Percentiles rank a stretch among this genome's conserved stretches.
Evolutionary conservation across 257 asterid genomes (phyloP).

Genomic region (Fraxinus americana): DNA sequence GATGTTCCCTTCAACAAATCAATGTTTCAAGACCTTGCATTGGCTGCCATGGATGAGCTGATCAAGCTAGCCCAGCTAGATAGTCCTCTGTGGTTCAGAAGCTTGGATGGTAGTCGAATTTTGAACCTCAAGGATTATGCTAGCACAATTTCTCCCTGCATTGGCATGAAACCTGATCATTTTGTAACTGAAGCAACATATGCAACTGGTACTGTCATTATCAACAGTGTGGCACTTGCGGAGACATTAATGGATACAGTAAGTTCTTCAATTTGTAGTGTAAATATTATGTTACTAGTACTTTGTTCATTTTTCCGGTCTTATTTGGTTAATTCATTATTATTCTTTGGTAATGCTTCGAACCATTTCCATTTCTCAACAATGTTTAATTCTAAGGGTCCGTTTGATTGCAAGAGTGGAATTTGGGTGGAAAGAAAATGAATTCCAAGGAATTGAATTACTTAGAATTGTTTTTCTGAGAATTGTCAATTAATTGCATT

Average conservation of each 20-base stretch:
- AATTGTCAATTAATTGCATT: no score
- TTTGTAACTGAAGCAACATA: conserved; percentile 70
- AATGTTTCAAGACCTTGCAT: conserved; percentile 53
- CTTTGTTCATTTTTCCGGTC: not conserved
- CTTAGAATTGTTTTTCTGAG: no score
- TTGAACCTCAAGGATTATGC: conserved; percentile 71
- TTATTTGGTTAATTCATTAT: not conserved
- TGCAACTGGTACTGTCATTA: conserved; percentile 56
- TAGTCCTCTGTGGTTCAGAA: conserved; percentile 67
- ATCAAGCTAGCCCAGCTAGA: conserved; percentile 62
- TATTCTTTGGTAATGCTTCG: not conserved
- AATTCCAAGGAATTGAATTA: no score
- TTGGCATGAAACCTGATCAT: conserved; percentile 54
- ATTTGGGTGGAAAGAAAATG: no score
- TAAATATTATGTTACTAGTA: not conserved
- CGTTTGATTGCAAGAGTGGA: no score
- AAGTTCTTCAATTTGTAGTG: conserved; percentile 22
- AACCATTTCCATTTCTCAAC: not conserved
- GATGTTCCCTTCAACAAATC: conserved; percentile 53
- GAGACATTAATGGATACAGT: conserved; percentile 79
- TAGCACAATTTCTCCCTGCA: conserved; percentile 59
- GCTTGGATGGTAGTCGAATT: conserved; percentile 44
- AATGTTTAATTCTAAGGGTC: no score
- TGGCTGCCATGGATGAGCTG: conserved; percentile 73
- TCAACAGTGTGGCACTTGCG: conserved; percentile 48